phyloP scores from a whole-genome alignment of 1,284 basidiomycete species.

The Microbotryum lychnidis-dioicae region DNA sequence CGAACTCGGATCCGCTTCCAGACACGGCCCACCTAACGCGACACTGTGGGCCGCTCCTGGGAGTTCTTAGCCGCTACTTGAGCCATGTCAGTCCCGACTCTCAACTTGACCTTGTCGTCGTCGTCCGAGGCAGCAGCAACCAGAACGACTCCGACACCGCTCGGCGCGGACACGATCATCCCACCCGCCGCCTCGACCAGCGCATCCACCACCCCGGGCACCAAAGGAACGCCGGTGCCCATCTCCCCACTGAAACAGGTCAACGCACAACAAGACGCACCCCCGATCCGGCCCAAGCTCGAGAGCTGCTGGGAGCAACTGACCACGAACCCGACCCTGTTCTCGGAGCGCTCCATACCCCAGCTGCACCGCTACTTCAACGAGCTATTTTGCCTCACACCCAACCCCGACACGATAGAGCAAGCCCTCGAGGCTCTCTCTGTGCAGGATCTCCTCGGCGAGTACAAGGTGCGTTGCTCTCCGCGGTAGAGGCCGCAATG shows the following conservation, averaged over 20 bases:
- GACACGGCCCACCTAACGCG: too few relatives aligned
- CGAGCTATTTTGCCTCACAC: constrained; percentile 32
- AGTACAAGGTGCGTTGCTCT: constrained; percentile 11
- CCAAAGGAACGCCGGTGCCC: neutral
- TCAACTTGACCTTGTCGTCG: too few relatives aligned
- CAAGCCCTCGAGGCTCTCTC: constrained; percentile 7
- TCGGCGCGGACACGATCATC: too few relatives aligned
- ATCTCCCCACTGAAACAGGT: constrained; percentile 26
- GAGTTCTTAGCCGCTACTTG: too few relatives aligned
- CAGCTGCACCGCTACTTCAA: constrained; percentile 16
- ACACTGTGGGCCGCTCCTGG: too few relatives aligned
- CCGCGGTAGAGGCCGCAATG: neutral
- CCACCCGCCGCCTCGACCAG: neutral
- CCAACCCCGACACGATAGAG: constrained; percentile 2
- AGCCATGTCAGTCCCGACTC: too few relatives aligned
- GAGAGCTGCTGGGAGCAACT: constrained; percentile 12
- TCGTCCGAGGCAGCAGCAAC: too few relatives aligned
- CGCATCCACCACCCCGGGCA: neutral
- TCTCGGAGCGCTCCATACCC: neutral
- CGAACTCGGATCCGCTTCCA: too few relatives aligned
- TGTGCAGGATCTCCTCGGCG: constrained; percentile 13
- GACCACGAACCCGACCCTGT: constrained; percentile 7
- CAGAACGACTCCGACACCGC: too few relatives aligned
- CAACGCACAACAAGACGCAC: constrained; percentile 8
- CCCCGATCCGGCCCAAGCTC: constrained; percentile 8